Base-by-base conservation (phyloP, 2,329 filamentous ascomycete species). In the Colletotrichum sp. region DNA sequence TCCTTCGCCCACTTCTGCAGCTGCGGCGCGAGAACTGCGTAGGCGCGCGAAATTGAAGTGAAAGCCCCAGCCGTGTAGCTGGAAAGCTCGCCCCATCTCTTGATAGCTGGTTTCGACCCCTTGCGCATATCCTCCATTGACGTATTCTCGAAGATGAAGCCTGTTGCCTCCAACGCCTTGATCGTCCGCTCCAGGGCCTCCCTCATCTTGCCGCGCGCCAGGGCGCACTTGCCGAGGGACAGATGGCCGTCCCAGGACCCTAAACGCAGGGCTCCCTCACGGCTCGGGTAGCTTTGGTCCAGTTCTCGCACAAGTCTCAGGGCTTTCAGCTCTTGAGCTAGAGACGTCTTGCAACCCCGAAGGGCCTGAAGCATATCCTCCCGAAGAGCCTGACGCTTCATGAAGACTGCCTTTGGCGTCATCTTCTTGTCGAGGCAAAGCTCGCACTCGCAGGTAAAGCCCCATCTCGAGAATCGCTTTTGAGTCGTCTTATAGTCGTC, bases 371-470 rank as follows among this genome's bases (percentile, higher is more conserved):
- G 1, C 7, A 69, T 12, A 8, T 61, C 9, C 8, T 24, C 13
- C 4, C 52, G 6, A 2, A 83, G 32, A 1, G 7, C 14, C 14
- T 71, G 72, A 1, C 83, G 81, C 26, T 60, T 77, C 7, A 72
- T 10, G 6, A 83, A 6, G 1, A 63, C 65, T 1, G 36, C 28
- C 1, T 43, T 36, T 0, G 80, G 24, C 0, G 81, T 83, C 0
- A 67, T 68, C 28, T 81, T 81, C 65, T 77, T 78, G 7, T 80
- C 79, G 2, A 76, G 71, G 66, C 88, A 89, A 1, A 87, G 77
- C 6, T 78, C 78, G 34, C 88, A 90, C 2, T 68, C 69, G 69
- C 88, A 90, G 3, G 21, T 73, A 60, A 90, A 89, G 0, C 83
- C 84, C 86, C 87, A 89, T 6, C 72, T 57, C 3, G 73, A 55